These are phyloP conservation scores for Neocucurbitaria cava DNA, from an alignment of 2,329 filamentous ascomycete genomes.

Conservation along the genomic window DNA sequence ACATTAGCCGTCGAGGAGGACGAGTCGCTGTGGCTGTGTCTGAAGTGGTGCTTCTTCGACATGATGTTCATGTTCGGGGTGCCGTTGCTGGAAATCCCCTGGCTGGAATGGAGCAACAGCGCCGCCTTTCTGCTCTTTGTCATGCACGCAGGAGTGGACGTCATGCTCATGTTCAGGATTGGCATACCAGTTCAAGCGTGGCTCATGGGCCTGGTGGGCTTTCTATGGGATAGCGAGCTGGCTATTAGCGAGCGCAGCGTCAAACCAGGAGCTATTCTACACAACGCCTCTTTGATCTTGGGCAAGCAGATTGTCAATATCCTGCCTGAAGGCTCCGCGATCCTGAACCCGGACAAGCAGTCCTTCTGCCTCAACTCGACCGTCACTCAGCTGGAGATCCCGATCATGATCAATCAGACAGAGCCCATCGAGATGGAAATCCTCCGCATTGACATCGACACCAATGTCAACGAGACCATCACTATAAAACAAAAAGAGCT, in stretches of 20 bases:
- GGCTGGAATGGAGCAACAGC: slow-evolving; percentile 87
- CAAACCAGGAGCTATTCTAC: slow-evolving; percentile 83
- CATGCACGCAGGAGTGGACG: slow-evolving; percentile 75
- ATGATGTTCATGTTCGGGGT: slow-evolving; percentile 85
- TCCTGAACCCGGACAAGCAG: slow-evolving; percentile 81
- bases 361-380: slow-evolving; percentile 80
- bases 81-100: slow-evolving; percentile 88
- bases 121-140: slow-evolving; percentile 75
- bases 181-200: slow-evolving; percentile 77
- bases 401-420: slow-evolving; percentile 93
- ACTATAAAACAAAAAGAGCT: slow-evolving; percentile 76
- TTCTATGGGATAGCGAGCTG: slow-evolving; percentile 90
- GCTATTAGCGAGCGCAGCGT: slow-evolving; percentile 94
- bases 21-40: slow-evolving; percentile 86
- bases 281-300: slow-evolving; percentile 92
- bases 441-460: slow-evolving; percentile 84
- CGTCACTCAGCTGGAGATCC: slow-evolving; percentile 69
- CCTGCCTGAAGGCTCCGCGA: slow-evolving; percentile 89
- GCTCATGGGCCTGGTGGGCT: slow-evolving; percentile 74
- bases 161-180: slow-evolving; percentile 91
- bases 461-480: slow-evolving; percentile 79
- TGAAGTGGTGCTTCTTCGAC: slow-evolving; percentile 93
- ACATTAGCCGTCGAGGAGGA: slow-evolving; percentile 79
- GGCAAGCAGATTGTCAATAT: slow-evolving; percentile 98
- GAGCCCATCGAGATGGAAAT: slow-evolving; percentile 87